Conservation (phyloP, 176 grass and related monocot species). For the Guadua angustifolia region DNA sequence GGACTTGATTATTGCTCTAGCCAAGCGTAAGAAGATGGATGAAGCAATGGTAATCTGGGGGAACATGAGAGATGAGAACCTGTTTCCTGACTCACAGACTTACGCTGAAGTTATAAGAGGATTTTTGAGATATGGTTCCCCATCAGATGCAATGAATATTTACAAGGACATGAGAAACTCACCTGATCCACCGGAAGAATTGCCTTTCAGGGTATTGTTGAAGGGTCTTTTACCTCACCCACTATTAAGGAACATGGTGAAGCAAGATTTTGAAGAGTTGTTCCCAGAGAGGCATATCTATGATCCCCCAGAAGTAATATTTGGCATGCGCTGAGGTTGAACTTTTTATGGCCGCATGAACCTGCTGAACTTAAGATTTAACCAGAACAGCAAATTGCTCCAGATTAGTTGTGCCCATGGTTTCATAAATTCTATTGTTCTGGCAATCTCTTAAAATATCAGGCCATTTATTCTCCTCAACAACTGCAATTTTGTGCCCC, state of each 20-base stretch:
- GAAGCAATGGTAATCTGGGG: conserved; percentile 81
- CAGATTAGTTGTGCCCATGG: background rate
- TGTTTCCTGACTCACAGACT: conserved; percentile 88
- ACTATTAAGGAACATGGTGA: conserved; percentile 85
- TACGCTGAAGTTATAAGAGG: conserved; percentile 94
- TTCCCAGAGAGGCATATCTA: conserved; percentile 94
- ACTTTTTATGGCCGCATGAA: background rate
- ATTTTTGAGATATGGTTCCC: conserved; percentile 88
- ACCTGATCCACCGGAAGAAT: conserved; percentile 77
- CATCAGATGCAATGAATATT: conserved; percentile 95
- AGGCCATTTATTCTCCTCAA: conserved; percentile 8
- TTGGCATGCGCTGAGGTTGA: conserved; percentile 71
- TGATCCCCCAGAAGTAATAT: conserved; percentile 94
- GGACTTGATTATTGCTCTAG: conserved; percentile 84
- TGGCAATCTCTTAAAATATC: conserved; percentile 7
- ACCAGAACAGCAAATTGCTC: conserved; percentile 13
- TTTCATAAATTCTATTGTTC: conserved; percentile 14
- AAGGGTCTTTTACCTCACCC: conserved; percentile 92
- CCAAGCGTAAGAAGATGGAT: conserved; percentile 93
- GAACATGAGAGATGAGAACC: conserved; percentile 73
- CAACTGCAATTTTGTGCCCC: background rate
- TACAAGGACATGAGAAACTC: conserved; percentile 94
- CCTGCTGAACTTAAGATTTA: conserved; percentile 6
- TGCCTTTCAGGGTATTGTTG: conserved; percentile 88
- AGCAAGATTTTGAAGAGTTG: conserved; percentile 96